A percentile compares a stretch with the other conserved stretches of the same genome.
These are phyloP conservation scores for Tephrocybe sp. DNA, from an alignment of 768 basidiomycete species.

Conservation along the genomic window DNA sequence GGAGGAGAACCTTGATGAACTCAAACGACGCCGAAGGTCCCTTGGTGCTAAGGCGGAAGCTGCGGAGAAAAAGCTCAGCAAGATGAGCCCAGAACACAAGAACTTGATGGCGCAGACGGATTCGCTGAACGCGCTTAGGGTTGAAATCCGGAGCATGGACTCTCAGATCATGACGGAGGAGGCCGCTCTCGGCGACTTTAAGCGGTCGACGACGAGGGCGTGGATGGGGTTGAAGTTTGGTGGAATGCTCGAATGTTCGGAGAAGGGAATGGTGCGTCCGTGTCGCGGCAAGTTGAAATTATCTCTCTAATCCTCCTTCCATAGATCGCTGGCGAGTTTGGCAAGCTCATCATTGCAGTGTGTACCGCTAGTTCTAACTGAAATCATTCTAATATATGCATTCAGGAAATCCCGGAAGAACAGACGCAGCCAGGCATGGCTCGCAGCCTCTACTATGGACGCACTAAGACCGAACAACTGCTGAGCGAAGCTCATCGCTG, in stretches of 20 bases:
- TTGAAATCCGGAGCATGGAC: constrained; percentile 78
- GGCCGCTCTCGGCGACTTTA: constrained; percentile 78
- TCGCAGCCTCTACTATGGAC: constrained; percentile 70
- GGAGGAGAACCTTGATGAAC: constrained; percentile 80
- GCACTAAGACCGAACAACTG: constrained; percentile 58
- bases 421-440: constrained; percentile 77
- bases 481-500: constrained; percentile 61
- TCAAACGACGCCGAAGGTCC: constrained; percentile 67
- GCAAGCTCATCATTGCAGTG: constrained; percentile 50
- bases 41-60: constrained; percentile 72
- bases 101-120: constrained; percentile 75
- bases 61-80: constrained; percentile 86
- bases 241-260: constrained; percentile 78
- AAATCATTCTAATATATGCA: no score
- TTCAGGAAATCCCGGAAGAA: constrained; percentile 79
- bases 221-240: constrained; percentile 89
- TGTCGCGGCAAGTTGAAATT: neutral
- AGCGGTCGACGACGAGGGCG: constrained; percentile 63
- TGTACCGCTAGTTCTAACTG: no score
- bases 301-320: constrained; percentile 5
- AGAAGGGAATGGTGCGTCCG: constrained; percentile 66
- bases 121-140: constrained; percentile 62
- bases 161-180: constrained; percentile 84
- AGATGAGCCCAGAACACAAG: constrained; percentile 91
- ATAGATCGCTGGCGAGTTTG: constrained; percentile 55